A percentile compares a stretch with the other conserved stretches of the same genome.
Conservation (phyloP, 1,284 basidiomycete species). For the Heimioporus retisporus region DNA sequence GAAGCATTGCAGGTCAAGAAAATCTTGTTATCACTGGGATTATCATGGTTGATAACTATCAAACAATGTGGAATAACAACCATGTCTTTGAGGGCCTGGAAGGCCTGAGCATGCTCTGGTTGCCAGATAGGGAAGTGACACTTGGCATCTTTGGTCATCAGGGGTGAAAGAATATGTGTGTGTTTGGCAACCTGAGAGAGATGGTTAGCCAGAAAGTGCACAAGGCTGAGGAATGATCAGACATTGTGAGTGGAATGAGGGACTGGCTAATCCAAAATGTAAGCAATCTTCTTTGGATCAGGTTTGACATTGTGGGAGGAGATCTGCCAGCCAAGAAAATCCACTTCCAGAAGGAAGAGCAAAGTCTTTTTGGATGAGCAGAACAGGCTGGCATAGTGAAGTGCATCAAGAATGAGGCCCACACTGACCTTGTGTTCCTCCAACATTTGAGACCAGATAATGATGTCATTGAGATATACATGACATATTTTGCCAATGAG, state of each 20-base stretch:
- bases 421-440: constrained; percentile 43
- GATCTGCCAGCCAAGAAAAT: neutral
- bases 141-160: no score
- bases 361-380: neutral
- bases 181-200: neutral
- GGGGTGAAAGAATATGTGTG: no score
- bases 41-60: constrained; percentile 38
- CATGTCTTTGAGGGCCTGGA: constrained; percentile 51
- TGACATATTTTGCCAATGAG: constrained; percentile 3
- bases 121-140: no score
- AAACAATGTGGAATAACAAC: constrained; percentile 29
- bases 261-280: constrained; percentile 41
- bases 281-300: neutral
- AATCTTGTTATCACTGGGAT: constrained; percentile 42
- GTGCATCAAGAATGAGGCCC: neutral
- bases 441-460: constrained; percentile 44
- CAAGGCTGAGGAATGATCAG: constrained; percentile 45
- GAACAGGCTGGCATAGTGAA: neutral
- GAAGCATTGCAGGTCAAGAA: constrained; percentile 51
- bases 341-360: neutral
- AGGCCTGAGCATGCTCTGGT: constrained; percentile 32
- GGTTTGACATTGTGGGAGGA: neutral
- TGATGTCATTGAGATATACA: constrained; percentile 52
- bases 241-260: constrained; percentile 42
- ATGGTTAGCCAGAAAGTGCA: constrained; percentile 23